Evolutionary conservation across 331 rosid genomes (phyloP).

Genomic region (Pyracantha coccinea): DNA sequence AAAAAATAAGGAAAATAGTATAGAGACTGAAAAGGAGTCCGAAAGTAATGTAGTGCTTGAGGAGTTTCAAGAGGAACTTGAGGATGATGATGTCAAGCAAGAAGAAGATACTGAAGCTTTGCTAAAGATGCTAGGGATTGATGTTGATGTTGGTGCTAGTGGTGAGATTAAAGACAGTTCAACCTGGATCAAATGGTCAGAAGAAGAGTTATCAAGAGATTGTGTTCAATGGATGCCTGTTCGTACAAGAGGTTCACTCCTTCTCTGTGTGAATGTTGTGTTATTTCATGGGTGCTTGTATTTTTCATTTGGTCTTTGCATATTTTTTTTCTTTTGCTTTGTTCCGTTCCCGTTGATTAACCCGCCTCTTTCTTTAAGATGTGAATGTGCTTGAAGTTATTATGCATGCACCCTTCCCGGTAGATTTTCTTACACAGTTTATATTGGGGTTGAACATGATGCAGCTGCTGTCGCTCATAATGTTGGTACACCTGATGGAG

Average conservation of each 20-base stretch:
- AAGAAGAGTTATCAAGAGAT: slow-evolving; percentile 83
- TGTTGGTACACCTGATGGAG: slow-evolving; percentile 36
- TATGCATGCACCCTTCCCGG: neutral
- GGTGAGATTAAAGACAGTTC: slow-evolving; percentile 58
- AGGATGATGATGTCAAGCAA: slow-evolving; percentile 33
- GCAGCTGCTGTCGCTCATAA: slow-evolving; percentile 29
- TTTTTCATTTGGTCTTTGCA: neutral
- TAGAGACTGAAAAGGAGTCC: slow-evolving; percentile 23
- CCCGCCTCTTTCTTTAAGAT: neutral
- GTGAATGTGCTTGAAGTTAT: neutral
- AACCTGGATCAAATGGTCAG: slow-evolving; percentile 88
- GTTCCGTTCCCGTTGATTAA: slow-evolving; percentile 4
- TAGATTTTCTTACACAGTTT: slow-evolving; percentile 5
- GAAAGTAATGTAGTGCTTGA: slow-evolving; percentile 32
- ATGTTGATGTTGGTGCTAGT: slow-evolving; percentile 47
- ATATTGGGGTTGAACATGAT: slow-evolving; percentile 20
- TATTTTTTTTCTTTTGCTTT: neutral
- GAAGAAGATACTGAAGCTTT: slow-evolving; percentile 78
- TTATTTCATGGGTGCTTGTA: neutral
- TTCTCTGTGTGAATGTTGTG: slow-evolving; percentile 5
- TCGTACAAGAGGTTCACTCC: slow-evolving; percentile 31
- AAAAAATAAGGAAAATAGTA: slow-evolving; percentile 29
- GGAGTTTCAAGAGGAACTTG: slow-evolving; percentile 48
- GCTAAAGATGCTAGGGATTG: slow-evolving; percentile 81
- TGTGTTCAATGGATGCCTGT: slow-evolving; percentile 88